These are phyloP conservation scores for Truncatella angustata DNA, from an alignment of 2,329 filamentous ascomycete genomes.

Conservation along the genomic window DNA sequence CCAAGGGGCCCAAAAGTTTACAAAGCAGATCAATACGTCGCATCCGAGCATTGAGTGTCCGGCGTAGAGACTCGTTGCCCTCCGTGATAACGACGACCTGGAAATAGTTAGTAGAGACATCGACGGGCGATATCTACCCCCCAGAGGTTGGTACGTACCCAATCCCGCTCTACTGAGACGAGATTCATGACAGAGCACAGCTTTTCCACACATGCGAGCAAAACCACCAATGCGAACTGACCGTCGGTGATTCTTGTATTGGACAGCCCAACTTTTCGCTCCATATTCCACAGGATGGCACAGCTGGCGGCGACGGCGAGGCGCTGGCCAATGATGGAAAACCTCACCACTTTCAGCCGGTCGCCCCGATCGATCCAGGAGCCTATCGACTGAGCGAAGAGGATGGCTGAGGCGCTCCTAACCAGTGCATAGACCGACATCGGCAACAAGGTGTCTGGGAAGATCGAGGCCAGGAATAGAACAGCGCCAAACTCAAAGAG, in stretches of 20 bases:
- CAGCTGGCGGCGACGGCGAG: conserved; percentile 47
- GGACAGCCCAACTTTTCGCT: conserved; percentile 12
- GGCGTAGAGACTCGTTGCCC: conserved; percentile 28
- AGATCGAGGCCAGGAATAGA: conserved; percentile 55
- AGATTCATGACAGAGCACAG: conserved; percentile 62
- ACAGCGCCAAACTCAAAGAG: conserved; percentile 64
- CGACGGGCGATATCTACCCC: too few species aligned
- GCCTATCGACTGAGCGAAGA: conserved; percentile 59
- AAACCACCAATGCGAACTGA: conserved; percentile 36
- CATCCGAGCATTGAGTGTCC: conserved; percentile 20
- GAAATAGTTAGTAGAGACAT: too few species aligned
- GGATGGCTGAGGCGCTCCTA: conserved; percentile 55
- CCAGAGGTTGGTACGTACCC: too few species aligned
- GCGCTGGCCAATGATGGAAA: conserved; percentile 46
- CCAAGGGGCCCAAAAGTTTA: conserved; percentile 53
- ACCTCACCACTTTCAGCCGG: conserved; percentile 47
- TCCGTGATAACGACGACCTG: conserved; percentile 48
- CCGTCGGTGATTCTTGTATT: conserved; percentile 19
- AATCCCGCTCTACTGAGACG: conserved; percentile 70
- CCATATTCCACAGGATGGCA: conserved; percentile 39
- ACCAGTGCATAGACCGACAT: conserved; percentile 68
- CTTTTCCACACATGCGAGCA: conserved; percentile 69
- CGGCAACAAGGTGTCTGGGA: conserved; percentile 59
- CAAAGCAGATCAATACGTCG: conserved; percentile 57
- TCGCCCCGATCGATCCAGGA: conserved; percentile 54